Conservation (phyloP, 2,329 filamentous ascomycete species). For the Penicillium sp. region DNA sequence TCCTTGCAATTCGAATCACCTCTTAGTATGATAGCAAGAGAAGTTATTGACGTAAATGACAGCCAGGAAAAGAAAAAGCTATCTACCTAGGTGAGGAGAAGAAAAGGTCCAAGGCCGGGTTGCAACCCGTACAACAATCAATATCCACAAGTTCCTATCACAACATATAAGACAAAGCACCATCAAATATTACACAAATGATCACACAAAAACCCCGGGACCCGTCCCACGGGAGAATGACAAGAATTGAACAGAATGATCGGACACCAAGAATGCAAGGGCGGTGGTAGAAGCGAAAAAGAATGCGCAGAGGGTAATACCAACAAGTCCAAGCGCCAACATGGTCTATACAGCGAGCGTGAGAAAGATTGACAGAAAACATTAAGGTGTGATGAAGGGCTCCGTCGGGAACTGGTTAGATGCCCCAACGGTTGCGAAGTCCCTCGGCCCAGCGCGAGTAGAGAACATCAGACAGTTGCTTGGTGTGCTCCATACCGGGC, state of each 20-base stretch:
- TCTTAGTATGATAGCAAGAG: background rate
- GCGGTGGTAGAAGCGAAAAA: constrained; percentile 11
- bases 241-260: constrained; percentile 14
- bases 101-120: constrained; percentile 1
- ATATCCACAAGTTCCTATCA: background rate
- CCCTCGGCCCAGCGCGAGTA: constrained; percentile 88
- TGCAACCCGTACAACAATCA: background rate
- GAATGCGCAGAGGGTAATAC: constrained; percentile 14
- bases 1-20: constrained; percentile 3
- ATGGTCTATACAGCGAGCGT: constrained; percentile 29
- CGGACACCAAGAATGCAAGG: constrained; percentile 23
- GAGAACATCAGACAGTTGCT: constrained; percentile 80
- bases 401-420: constrained; percentile 1
- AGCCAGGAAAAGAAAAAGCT: constrained; percentile 6
- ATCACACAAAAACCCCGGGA: constrained; percentile 15
- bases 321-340: constrained; percentile 20
- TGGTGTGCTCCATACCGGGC: constrained; percentile 85
- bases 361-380: constrained; percentile 9
- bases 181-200: constrained; percentile 21
- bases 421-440: constrained; percentile 63
- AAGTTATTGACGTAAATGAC: constrained; percentile 15
- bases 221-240: constrained; percentile 13
- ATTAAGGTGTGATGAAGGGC: constrained; percentile 2
- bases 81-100: constrained; percentile 19
- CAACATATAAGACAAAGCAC: constrained; percentile 6